These are phyloP conservation scores for Tremella fuciformis DNA, from an alignment of 768 basidiomycete genomes.

Conservation along the genomic window DNA sequence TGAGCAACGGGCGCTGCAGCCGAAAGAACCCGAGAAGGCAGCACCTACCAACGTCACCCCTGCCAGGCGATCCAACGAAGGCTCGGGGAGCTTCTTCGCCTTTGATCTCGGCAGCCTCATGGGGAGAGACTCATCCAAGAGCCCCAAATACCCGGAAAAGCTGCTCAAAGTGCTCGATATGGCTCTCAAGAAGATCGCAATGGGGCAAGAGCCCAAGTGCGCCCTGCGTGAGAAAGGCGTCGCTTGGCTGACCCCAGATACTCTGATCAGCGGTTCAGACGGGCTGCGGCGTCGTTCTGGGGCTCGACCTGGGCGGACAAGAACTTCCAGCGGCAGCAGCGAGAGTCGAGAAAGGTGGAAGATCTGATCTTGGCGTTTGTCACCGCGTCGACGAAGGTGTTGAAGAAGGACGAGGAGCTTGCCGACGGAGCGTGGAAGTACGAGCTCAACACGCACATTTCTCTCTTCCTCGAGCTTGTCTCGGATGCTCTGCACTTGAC, in stretches of 20 bases:
- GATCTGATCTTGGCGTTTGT: constrained; percentile 96
- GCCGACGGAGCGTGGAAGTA: constrained; percentile 86
- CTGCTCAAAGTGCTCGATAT: constrained; percentile 84
- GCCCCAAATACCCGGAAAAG: constrained; percentile 90
- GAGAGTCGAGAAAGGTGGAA: constrained; percentile 95
- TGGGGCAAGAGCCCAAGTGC: constrained; percentile 85
- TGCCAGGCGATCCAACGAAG: constrained; percentile 17
- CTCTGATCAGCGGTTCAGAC: constrained; percentile 81
- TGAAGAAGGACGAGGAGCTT: constrained; percentile 84
- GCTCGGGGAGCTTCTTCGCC: constrained; percentile 26
- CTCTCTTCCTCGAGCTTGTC: constrained; percentile 79
- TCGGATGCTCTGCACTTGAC: constrained; percentile 71
- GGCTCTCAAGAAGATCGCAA: constrained; percentile 84
- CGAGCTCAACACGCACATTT: constrained; percentile 88
- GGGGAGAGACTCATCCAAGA: constrained; percentile 45
- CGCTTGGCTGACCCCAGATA: constrained; percentile 58
- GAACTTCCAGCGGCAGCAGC: constrained; percentile 81
- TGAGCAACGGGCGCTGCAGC: constrained; percentile 14
- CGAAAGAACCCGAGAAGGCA: constrained; percentile 7
- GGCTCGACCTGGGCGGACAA: constrained; percentile 76
- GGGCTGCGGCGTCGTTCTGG: constrained; percentile 90
- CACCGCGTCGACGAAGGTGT: constrained; percentile 76
- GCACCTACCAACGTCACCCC: constrained; percentile 7
- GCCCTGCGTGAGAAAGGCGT: constrained; percentile 49
- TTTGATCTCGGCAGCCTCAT: constrained; percentile 32